These are phyloP conservation scores for Sclerospora graminicola DNA, from an alignment of 352 stramenopile species.

Conservation along the genomic window DNA sequence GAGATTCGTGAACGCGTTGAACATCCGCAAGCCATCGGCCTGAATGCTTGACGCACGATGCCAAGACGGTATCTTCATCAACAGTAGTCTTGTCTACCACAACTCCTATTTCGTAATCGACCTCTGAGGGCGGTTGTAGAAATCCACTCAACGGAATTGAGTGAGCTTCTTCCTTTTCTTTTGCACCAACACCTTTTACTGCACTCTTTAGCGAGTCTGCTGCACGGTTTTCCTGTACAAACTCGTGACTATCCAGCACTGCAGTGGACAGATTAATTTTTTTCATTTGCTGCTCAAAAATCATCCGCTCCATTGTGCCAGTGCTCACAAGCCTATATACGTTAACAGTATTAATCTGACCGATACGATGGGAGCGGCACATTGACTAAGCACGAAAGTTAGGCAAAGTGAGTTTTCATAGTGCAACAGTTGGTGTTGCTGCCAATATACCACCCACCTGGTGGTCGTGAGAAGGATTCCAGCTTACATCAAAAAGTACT, in stretches of 20 bases:
- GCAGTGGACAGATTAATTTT: slow-evolving; percentile 72
- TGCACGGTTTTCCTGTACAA: neutral
- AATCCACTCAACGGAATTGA: slow-evolving; percentile 42
- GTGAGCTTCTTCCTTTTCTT: slow-evolving; percentile 3
- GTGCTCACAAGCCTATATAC: slow-evolving; percentile 90
- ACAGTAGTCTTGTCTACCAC: slow-evolving; percentile 26
- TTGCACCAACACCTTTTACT: neutral
- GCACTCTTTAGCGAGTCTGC: neutral
- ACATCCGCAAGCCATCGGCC: slow-evolving; percentile 52
- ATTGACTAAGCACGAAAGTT: slow-evolving; percentile 55
- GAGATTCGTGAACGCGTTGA: slow-evolving; percentile 27
- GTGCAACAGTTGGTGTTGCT: neutral
- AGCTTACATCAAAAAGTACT: slow-evolving; percentile 88
- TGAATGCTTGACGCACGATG: slow-evolving; percentile 41
- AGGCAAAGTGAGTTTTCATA: slow-evolving; percentile 1
- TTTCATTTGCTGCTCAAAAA: slow-evolving; percentile 87
- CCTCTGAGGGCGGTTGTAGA: slow-evolving; percentile 31
- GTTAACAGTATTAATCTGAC: slow-evolving; percentile 81
- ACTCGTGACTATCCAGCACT: slow-evolving; percentile 51
- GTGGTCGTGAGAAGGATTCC: slow-evolving; percentile 87
- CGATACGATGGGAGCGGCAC: slow-evolving; percentile 87
- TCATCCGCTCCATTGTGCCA: slow-evolving; percentile 89
- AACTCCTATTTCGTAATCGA: slow-evolving; percentile 20
- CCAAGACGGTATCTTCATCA: slow-evolving; percentile 46
- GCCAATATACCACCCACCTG: slow-evolving; percentile 31